phyloP scores from a whole-genome alignment of 2,329 filamentous ascomycete species.

The Beauveria sp. region DNA sequence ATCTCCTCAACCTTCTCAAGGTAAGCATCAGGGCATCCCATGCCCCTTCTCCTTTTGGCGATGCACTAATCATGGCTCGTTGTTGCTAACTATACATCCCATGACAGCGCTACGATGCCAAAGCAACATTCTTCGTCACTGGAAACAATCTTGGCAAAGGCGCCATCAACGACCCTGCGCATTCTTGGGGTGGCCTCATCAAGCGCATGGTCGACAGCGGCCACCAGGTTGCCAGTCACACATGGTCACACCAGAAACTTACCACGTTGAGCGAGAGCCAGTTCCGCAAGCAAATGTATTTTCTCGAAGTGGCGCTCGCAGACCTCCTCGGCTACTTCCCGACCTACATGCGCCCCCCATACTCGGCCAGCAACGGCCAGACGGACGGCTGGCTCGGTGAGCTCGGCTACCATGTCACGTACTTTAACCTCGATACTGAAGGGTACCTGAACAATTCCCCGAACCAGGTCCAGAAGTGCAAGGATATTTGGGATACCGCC shows the following conservation, averaged over 20 bases:
- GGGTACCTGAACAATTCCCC: slow-evolving; percentile 48
- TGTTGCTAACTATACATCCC: not conserved
- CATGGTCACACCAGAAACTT: slow-evolving; percentile 39
- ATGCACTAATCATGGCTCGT: too few species aligned
- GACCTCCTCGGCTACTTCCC: slow-evolving; percentile 33
- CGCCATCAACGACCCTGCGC: slow-evolving; percentile 32
- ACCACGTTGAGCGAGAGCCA: slow-evolving; percentile 25
- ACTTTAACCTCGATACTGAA: slow-evolving; percentile 54
- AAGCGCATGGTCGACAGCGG: slow-evolving; percentile 42
- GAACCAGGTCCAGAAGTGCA: slow-evolving; percentile 38
- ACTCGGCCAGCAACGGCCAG: slow-evolving; percentile 33
- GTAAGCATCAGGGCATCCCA: slow-evolving; percentile 8
- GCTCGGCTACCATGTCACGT: slow-evolving; percentile 50
- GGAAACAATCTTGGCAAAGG: slow-evolving; percentile 31
- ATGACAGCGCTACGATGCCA: slow-evolving; percentile 24
- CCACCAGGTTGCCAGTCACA: slow-evolving; percentile 53
- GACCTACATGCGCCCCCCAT: slow-evolving; percentile 36
- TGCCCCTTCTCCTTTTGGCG: too few species aligned
- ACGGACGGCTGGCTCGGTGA: slow-evolving; percentile 32
- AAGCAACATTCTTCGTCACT: slow-evolving; percentile 32
- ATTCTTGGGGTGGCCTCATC: slow-evolving; percentile 28
- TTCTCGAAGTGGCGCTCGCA: slow-evolving; percentile 35
- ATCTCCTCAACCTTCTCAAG: slow-evolving; percentile 31
- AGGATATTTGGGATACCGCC: slow-evolving; percentile 29
- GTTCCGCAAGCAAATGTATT: slow-evolving; percentile 33